Evolutionary conservation across 1,139 yeast genomes (phyloP), one percentile per base, ranked within the genome.

Genomic region (Yamadazyma atmosphaerica): DNA sequence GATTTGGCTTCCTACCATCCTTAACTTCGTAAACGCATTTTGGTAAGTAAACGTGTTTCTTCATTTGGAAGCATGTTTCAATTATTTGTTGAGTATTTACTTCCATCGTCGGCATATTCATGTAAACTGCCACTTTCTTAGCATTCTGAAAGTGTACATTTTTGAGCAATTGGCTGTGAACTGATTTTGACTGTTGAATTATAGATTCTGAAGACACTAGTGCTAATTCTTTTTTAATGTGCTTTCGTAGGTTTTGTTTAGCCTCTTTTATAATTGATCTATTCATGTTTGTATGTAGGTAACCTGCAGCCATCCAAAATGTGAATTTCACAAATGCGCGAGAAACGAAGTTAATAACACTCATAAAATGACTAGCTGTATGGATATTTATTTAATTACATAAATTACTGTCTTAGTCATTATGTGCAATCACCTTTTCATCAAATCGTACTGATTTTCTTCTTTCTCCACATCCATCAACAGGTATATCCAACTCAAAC

Each of bases 361-460:
- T n/a, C n/a, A n/a, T n/a, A n/a, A n/a, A n/a, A n/a, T n/a, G n/a
- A n/a, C n/a, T n/a, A n/a, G n/a, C n/a, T n/a, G n/a, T n/a, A n/a
- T n/a, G n/a, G n/a, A n/a, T n/a, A n/a, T n/a, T n/a, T n/a, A n/a
- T n/a, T n/a, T n/a, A n/a, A n/a, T n/a, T n/a, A n/a, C n/a, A n/a
- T n/a, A n/a, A n/a, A n/a, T n/a, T n/a, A n/a, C n/a, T n/a, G n/a
- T n/a, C 11, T 24, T 39, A 52, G 32, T 52, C 51, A 37, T 47
- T 51, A 16, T 58, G 61, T 14, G 61, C 57, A 3, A 57, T 50
- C 3, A 81, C 86, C 45, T 75, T 74, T 46, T 80, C 84, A 47
- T 83, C 86, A 53, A 85, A 85, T 43, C 89, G 68, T 3, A 85
- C 92, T 5, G 88, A 81, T 50, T 84, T 83, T 48, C 89, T 65